Percentiles rank a stretch among this genome's conserved stretches.
phyloP scores from a whole-genome alignment of 352 stramenopile species.

The Phytophthora nicotianae region DNA sequence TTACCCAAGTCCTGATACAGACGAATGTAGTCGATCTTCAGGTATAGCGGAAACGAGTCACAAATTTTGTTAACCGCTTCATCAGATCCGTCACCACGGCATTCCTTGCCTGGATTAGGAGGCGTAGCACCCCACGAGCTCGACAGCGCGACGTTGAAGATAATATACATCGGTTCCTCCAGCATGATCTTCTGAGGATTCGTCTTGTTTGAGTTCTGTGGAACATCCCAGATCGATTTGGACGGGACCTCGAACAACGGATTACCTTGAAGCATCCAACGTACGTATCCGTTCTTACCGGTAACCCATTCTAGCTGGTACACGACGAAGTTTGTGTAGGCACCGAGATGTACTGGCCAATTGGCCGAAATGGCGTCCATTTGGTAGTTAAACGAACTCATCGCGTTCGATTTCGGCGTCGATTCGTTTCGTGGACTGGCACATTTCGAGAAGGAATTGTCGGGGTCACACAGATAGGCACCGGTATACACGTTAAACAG shows the following conservation, averaged over 20 bases:
- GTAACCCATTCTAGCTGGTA: slow-evolving; percentile 43
- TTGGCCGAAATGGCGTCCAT: slow-evolving; percentile 63
- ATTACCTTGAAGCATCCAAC: slow-evolving; percentile 67
- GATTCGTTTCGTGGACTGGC: slow-evolving; percentile 25
- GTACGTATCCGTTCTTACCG: slow-evolving; percentile 41
- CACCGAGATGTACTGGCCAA: slow-evolving; percentile 67
- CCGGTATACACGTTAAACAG: slow-evolving; percentile 63
- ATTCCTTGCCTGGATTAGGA: slow-evolving; percentile 40
- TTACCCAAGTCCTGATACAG: slow-evolving; percentile 73
- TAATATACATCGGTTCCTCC: slow-evolving; percentile 59
- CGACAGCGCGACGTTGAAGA: slow-evolving; percentile 59
- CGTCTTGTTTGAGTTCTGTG: slow-evolving; percentile 37
- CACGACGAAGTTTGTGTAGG: slow-evolving; percentile 60
- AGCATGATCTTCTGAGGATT: slow-evolving; percentile 55
- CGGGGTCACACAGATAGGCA: slow-evolving; percentile 52
- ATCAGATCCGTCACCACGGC: slow-evolving; percentile 34
- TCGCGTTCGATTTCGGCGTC: slow-evolving; percentile 46
- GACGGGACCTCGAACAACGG: slow-evolving; percentile 83
- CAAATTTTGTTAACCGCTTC: slow-evolving; percentile 39
- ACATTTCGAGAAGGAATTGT: slow-evolving; percentile 44
- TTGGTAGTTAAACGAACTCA: slow-evolving; percentile 44
- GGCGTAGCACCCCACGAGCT: slow-evolving; percentile 46
- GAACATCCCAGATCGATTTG: slow-evolving; percentile 41
- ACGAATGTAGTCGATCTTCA: slow-evolving; percentile 88
- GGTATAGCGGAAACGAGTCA: slow-evolving; percentile 51